These are phyloP conservation scores for Jatropha multifida DNA, from an alignment of 441 rosid genomes.

Conservation along the genomic window DNA sequence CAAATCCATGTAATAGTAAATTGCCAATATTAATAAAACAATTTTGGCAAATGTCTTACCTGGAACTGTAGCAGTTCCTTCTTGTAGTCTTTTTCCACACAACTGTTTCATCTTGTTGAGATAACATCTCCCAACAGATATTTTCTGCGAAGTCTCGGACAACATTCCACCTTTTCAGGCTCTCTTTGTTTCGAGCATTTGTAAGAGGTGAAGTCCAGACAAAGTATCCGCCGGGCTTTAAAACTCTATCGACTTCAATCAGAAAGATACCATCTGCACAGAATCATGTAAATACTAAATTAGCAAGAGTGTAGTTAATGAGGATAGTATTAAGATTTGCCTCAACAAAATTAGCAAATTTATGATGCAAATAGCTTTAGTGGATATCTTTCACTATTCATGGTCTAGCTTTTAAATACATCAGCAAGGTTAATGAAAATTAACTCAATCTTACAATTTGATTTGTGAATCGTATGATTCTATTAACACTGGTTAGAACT, in stretches of 20 bases:
- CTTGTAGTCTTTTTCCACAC: constrained; percentile 93
- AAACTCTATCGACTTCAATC: constrained; percentile 78
- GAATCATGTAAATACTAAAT: constrained; percentile 9
- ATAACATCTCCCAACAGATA: constrained; percentile 87
- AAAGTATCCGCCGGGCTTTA: constrained; percentile 91
- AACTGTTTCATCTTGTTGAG: constrained; percentile 96
- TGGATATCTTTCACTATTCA: background rate
- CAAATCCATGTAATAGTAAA: background rate
- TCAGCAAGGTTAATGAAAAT: background rate
- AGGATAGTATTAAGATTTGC: background rate
- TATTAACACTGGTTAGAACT: background rate
- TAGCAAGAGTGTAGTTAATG: too few relatives aligned
- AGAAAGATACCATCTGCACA: constrained; percentile 73
- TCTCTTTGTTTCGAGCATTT: constrained; percentile 65
- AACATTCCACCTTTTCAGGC: constrained; percentile 69
- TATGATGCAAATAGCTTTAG: background rate
- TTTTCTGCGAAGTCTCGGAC: constrained; percentile 64
- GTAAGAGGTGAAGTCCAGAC: constrained; percentile 91
- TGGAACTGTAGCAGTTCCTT: constrained; percentile 67
- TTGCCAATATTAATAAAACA: background rate
- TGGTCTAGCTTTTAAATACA: background rate
- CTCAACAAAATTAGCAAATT: background rate
- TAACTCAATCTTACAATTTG: too few relatives aligned
- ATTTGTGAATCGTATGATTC: too few relatives aligned
- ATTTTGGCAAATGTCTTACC: constrained; percentile 47